Evolutionary conservation across 2,329 filamentous ascomycete species (phyloP).

Genomic region (Coniochaeta ligniaria): DNA sequence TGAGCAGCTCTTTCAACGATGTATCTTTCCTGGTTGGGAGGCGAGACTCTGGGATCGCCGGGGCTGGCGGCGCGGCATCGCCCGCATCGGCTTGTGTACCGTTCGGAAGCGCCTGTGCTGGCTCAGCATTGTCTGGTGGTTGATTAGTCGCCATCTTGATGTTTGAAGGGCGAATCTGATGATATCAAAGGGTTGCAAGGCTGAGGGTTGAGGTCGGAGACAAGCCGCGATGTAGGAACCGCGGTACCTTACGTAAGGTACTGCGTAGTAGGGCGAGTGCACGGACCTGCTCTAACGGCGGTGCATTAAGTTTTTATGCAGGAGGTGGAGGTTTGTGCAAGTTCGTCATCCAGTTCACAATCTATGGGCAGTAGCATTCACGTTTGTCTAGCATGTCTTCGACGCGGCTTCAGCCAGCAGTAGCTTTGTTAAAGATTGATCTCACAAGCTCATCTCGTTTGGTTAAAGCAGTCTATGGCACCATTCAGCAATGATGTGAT

Average conservation of each 20-base stretch:
- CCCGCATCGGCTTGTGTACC: constrained; percentile 5
- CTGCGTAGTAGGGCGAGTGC: background rate
- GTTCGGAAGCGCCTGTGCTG: constrained; percentile 9
- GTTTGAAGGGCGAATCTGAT: background rate
- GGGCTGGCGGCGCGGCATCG: background rate
- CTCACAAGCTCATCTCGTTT: background rate
- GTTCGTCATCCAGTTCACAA: background rate
- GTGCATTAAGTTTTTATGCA: too few relatives aligned
- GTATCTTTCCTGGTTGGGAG: constrained; percentile 82
- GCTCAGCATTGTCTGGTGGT: constrained; percentile 13
- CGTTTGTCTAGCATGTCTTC: background rate
- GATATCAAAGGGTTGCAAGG: constrained; percentile 1
- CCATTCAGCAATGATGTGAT: background rate
- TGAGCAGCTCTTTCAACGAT: constrained; percentile 83
- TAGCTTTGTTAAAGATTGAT: background rate
- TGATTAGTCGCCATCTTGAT: constrained; percentile 14
- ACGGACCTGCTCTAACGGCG: background rate
- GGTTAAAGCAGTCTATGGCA: background rate
- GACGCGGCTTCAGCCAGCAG: background rate
- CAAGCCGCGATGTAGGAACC: background rate
- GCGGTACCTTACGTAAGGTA: constrained; percentile 1
- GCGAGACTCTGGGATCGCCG: constrained; percentile 43
- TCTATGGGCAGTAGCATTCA: background rate
- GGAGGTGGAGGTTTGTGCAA: too few relatives aligned
- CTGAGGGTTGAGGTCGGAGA: background rate